Evolutionary conservation across 495 filamentous ascomycete genomes (phyloP).

Genomic region (Xylaria curta): DNA sequence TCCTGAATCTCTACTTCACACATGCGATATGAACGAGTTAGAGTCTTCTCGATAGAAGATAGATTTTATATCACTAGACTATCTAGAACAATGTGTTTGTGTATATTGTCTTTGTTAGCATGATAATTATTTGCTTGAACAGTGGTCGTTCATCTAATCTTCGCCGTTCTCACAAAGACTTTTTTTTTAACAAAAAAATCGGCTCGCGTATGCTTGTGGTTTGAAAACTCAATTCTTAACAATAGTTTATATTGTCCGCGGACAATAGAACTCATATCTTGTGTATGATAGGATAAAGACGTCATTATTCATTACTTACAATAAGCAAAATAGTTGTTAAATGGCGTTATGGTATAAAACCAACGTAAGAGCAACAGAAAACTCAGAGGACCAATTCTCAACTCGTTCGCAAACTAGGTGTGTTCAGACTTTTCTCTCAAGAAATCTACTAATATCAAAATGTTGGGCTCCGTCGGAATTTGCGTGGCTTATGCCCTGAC

Average conservation of each 20-base stretch:
- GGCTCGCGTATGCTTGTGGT: no score
- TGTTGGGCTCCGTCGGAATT: neutral
- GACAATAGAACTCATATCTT: no score
- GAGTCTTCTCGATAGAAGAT: neutral
- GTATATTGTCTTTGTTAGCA: neutral
- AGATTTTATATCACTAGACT: neutral
- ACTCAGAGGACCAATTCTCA: neutral
- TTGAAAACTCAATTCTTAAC: no score
- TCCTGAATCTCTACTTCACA: no score
- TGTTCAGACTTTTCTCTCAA: neutral
- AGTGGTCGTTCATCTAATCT: neutral
- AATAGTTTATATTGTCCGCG: no score
- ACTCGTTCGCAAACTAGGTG: neutral
- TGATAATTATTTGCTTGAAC: neutral
- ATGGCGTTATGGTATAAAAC: neutral
- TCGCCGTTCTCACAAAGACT: neutral
- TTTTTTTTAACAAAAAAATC: no score
- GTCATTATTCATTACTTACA: neutral
- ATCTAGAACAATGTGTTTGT: neutral
- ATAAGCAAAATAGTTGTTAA: no score
- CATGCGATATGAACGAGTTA: no score
- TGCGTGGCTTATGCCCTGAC: neutral
- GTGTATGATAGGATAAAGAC: neutral
- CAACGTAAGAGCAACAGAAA: neutral
- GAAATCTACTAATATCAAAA: neutral